Evolutionary conservation across 2,329 filamentous ascomycete genomes (phyloP).

Genomic region (Botrytis squamosa): DNA sequence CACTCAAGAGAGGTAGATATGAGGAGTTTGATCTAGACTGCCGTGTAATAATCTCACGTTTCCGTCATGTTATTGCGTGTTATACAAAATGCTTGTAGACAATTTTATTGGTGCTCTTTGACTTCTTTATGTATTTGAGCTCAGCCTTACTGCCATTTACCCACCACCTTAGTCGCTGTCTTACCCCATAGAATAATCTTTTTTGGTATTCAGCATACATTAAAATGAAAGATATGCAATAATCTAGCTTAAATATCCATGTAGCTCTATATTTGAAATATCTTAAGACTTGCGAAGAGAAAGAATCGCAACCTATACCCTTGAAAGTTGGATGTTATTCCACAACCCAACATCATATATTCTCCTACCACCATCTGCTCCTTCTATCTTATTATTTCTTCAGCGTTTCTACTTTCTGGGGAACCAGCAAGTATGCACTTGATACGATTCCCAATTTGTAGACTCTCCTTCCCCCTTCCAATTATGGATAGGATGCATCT

Average conservation of each 20-base stretch:
- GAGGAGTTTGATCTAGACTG: accelerated
- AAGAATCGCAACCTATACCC: neutral
- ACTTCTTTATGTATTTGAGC: neutral
- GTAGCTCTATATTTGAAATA: neutral
- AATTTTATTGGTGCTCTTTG: neutral
- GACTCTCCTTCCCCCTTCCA: neutral
- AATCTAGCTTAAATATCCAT: no score
- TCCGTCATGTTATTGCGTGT: neutral
- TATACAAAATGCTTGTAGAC: neutral
- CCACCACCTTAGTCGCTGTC: neutral
- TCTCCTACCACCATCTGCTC: neutral
- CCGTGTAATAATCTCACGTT: neutral
- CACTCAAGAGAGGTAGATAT: accelerated
- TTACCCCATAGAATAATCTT: neutral
- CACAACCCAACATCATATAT: neutral
- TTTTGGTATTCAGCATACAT: neutral
- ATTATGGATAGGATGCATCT: no score
- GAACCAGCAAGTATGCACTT: no score
- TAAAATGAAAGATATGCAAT: accelerated
- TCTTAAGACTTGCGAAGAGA: neutral
- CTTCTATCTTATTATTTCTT: no score
- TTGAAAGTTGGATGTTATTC: neutral
- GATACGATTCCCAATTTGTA: no score
- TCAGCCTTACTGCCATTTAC: neutral
- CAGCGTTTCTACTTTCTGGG: no score